Base-by-base conservation (phyloP, 2,329 filamentous ascomycete species). In the Coleophoma eucalyptorum region DNA sequence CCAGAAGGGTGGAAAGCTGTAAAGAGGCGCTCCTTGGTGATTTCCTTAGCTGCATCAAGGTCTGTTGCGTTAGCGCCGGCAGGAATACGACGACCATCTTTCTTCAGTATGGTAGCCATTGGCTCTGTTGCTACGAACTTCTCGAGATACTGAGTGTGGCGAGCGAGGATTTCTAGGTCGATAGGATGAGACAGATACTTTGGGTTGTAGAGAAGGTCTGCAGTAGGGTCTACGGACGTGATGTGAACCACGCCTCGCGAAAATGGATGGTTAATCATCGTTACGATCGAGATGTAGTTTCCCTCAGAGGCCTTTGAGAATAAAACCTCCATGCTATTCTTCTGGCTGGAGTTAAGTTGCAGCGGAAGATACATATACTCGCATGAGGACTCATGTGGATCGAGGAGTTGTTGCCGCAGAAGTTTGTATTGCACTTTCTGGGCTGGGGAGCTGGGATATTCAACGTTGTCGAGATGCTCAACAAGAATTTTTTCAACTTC, bases 271-370 rank as follows among this genome's bases (percentile, higher is more conserved):
- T 63, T 67, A 48, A 81, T 74, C 50, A 78, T 77, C 0, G 74
- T 70, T 44, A 75, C 73, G 45, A 77, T 66, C 2, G 76, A 74
- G 50, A 81, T 68, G 61, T 78, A 81, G 57, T 80, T 75, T 55
- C 67, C 67, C 5, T 66, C 62, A 2, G 50, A 52, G 15, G 51
- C 50, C 1, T 56, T 55, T 15, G 94, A 78, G 42, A 87, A 84
- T 53, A 79, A 72, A 1, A 89, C 94, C 78, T 94, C 93, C 59
- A 89, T 81, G 55, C 84, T 87, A 71, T 93, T 94, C 49, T 88
- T 89, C 3, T 53, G 16, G 31, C 31, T 38, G 26, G 59, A 53
- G 5, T 62, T 52, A 49, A 67, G 58, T 45, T 69, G 67, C 5
- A 59, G 59, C 2, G 61, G 68, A 59, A 68, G 66, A 3, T 65